A percentile compares a stretch with the other conserved stretches of the same genome.
These are phyloP conservation scores for Metschnikowia sp. DNA, from an alignment of 805 yeast genomes.

Conservation along the genomic window DNA sequence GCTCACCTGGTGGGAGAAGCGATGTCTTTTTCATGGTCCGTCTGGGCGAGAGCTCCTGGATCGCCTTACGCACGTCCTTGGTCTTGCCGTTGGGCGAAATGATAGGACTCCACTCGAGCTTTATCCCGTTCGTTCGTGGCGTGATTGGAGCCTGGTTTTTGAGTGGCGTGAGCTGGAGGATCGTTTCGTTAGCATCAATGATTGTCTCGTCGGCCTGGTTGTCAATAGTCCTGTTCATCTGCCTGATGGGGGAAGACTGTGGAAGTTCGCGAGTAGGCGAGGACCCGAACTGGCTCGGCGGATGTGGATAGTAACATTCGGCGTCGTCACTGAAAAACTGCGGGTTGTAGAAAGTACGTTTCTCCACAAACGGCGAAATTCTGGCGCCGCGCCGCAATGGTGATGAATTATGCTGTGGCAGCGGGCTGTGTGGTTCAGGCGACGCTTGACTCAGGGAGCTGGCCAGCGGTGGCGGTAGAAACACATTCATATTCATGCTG, in stretches of 20 bases:
- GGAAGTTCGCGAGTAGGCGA: constrained; percentile 29
- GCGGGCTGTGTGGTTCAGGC: constrained; percentile 30
- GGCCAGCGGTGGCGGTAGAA: constrained; percentile 35
- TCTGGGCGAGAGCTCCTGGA: constrained; percentile 46
- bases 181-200: constrained; percentile 37
- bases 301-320: constrained; percentile 10
- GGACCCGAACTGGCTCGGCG: constrained; percentile 21
- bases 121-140: constrained; percentile 31
- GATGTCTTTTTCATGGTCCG: constrained; percentile 55
- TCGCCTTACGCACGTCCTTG: constrained; percentile 17
- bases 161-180: constrained; percentile 39
- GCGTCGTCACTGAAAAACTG: constrained; percentile 37
- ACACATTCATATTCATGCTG: constrained; percentile 21
- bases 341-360: constrained; percentile 32
- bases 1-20: constrained; percentile 82
- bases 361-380: constrained; percentile 15
- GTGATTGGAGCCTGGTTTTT: constrained; percentile 33
- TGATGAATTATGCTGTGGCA: constrained; percentile 22
- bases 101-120: constrained; percentile 44
- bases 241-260: constrained; percentile 11
- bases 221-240: constrained; percentile 1
- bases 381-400: constrained; percentile 20
- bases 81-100: constrained; percentile 34
- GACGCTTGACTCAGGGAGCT: constrained; percentile 31
- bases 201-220: constrained; percentile 27